A percentile compares a stretch with the other conserved stretches of the same genome.
Conservation (phyloP, 768 basidiomycete genomes). For the Terana coerulea region DNA sequence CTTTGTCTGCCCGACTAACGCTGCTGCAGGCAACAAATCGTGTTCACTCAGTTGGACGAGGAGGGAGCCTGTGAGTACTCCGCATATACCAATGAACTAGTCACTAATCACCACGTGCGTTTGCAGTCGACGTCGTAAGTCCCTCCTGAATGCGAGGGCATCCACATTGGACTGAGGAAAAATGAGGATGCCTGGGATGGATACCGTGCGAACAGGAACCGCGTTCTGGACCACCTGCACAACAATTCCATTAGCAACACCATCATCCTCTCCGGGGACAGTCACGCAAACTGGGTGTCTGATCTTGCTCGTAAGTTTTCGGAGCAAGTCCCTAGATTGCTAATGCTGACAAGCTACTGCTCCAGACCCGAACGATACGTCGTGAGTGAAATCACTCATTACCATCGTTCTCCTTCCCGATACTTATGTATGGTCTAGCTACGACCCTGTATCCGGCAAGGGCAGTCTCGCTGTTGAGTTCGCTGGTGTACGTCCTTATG, state of each 20-base stretch:
- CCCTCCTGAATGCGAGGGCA: not conserved
- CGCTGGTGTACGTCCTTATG: constrained; percentile 40
- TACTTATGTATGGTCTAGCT: constrained; percentile 26
- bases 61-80: constrained; percentile 29
- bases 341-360: not conserved
- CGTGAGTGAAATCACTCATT: constrained; percentile 26
- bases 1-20: not conserved
- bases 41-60: constrained; percentile 47
- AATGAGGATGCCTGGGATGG: constrained; percentile 56
- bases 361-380: constrained; percentile 48
- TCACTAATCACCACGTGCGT: not conserved
- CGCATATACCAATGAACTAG: not conserved
- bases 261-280: constrained; percentile 57
- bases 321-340: no score
- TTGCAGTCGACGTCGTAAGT: constrained; percentile 26
- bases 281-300: constrained; percentile 60
- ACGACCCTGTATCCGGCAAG: constrained; percentile 43
- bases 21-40: constrained; percentile 46
- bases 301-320: constrained; percentile 46
- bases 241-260: constrained; percentile 49
- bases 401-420: not conserved
- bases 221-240: constrained; percentile 49
- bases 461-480: constrained; percentile 59
- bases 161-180: not conserved
- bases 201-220: constrained; percentile 50